A percentile compares a stretch with the other conserved stretches of the same genome.
These are phyloP conservation scores for Colletotrichum simmondsii DNA, from an alignment of 2,329 filamentous ascomycete genomes.

Conservation along the genomic window DNA sequence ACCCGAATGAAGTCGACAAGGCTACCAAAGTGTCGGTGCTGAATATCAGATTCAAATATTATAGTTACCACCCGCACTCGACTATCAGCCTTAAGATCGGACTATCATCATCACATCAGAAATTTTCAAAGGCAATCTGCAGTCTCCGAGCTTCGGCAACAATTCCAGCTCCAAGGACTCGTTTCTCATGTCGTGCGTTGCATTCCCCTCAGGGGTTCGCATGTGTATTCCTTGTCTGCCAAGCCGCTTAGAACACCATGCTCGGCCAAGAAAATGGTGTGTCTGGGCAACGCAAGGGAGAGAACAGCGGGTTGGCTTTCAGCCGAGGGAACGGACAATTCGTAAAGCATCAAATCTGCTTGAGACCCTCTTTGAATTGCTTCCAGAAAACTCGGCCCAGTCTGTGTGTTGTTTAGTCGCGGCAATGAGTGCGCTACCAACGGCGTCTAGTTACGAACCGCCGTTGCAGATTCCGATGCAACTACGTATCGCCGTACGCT, in stretches of 20 bases:
- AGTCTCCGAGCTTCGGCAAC: not conserved
- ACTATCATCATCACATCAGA: not conserved
- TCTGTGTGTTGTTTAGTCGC: not conserved
- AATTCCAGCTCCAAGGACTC: not conserved
- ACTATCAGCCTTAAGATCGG: not conserved
- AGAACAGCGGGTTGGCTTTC: not conserved
- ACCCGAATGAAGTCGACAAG: no score
- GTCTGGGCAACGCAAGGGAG: slow-evolving; percentile 12
- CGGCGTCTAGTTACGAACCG: not conserved
- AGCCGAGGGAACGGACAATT: not conserved
- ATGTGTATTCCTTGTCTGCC: slow-evolving; percentile 15
- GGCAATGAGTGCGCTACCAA: not conserved
- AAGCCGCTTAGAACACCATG: slow-evolving; percentile 18
- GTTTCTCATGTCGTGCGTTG: slow-evolving; percentile 18
- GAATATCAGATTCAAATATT: no score
- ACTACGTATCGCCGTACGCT: no score
- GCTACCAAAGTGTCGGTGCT: no score
- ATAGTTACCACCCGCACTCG: no score
- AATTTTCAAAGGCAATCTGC: not conserved
- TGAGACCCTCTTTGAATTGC: not conserved
- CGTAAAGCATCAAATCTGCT: not conserved
- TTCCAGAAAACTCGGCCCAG: not conserved
- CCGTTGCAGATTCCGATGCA: no score
- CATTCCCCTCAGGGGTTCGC: slow-evolving; percentile 18
- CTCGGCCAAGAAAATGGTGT: slow-evolving; percentile 9